A percentile compares a stretch with the other conserved stretches of the same genome.
phyloP scores from a whole-genome alignment of 805 yeast species.

The Ogataea neopini region DNA sequence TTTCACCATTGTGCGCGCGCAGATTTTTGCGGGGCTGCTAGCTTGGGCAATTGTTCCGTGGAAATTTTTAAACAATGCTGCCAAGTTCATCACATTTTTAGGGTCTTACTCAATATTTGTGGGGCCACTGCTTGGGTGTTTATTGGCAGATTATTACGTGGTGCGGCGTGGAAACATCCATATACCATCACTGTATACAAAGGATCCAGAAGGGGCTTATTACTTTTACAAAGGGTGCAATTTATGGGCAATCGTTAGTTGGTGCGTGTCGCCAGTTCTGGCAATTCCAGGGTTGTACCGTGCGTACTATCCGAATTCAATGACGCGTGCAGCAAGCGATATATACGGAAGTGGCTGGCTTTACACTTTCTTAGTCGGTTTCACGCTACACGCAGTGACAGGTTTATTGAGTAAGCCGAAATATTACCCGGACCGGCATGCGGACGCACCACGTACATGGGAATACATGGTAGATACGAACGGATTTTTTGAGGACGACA shows the following conservation, averaged over 20 bases:
- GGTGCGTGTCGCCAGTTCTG: slow-evolving; percentile 23
- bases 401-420: slow-evolving; percentile 21
- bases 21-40: slow-evolving; percentile 19
- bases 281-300: slow-evolving; percentile 32
- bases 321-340: slow-evolving; percentile 19
- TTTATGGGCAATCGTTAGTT: slow-evolving; percentile 20
- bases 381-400: slow-evolving; percentile 16
- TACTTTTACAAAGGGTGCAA: slow-evolving; percentile 19
- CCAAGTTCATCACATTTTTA: slow-evolving; percentile 22
- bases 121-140: slow-evolving; percentile 21
- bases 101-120: slow-evolving; percentile 24
- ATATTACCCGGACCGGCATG: slow-evolving; percentile 22
- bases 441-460: slow-evolving; percentile 24
- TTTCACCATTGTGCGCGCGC: slow-evolving; percentile 28
- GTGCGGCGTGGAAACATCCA: slow-evolving; percentile 21
- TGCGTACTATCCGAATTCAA: slow-evolving; percentile 24
- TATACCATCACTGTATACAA: slow-evolving; percentile 19
- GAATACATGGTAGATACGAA: slow-evolving; percentile 22
- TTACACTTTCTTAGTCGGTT: slow-evolving; percentile 18
- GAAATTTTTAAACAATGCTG: slow-evolving; percentile 22
- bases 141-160: slow-evolving; percentile 21
- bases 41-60: slow-evolving; percentile 27
- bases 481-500: slow-evolving; percentile 29
- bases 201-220: slow-evolving; percentile 16
- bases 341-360: slow-evolving; percentile 27